Percentiles rank a stretch among this genome's conserved stretches.
Evolutionary conservation across 1,139 yeast genomes (phyloP).

Genomic region (Saccharomyces hybrid): DNA sequence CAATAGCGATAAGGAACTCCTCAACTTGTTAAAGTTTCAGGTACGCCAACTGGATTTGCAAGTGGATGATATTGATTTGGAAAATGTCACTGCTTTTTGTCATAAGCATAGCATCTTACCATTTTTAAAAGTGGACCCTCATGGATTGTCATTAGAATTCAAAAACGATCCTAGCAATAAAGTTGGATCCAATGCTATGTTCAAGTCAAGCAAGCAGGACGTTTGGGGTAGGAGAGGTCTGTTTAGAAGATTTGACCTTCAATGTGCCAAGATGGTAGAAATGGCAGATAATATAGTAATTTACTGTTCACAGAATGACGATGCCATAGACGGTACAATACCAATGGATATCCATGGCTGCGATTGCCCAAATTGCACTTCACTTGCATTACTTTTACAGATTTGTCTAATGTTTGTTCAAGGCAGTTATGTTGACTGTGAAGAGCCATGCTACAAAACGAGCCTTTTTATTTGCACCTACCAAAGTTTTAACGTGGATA

Average conservation of each 20-base stretch:
- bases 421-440: conserved; percentile 16
- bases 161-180: neutral
- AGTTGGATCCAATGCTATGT: neutral
- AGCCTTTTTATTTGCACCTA: conserved; percentile 14
- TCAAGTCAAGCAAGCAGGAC: neutral
- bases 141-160: neutral
- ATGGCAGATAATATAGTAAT: conserved; percentile 22
- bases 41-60: neutral
- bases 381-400: conserved; percentile 15
- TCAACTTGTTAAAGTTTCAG: neutral
- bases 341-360: conserved; percentile 3
- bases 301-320: conserved; percentile 17
- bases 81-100: neutral
- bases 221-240: conserved; percentile 9
- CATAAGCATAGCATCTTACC: neutral
- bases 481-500: conserved; percentile 7
- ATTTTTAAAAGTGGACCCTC: neutral
- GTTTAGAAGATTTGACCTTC: conserved; percentile 32
- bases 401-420: conserved; percentile 17
- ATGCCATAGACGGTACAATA: neutral
- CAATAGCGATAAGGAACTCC: neutral
- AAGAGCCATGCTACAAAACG: conserved; percentile 13
- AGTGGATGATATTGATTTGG: neutral
- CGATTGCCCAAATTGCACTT: conserved; percentile 16
- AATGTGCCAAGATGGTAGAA: conserved; percentile 28